These are phyloP conservation scores for Cerrena zonata DNA, from an alignment of 1,284 basidiomycete species.

Conservation along the genomic window DNA sequence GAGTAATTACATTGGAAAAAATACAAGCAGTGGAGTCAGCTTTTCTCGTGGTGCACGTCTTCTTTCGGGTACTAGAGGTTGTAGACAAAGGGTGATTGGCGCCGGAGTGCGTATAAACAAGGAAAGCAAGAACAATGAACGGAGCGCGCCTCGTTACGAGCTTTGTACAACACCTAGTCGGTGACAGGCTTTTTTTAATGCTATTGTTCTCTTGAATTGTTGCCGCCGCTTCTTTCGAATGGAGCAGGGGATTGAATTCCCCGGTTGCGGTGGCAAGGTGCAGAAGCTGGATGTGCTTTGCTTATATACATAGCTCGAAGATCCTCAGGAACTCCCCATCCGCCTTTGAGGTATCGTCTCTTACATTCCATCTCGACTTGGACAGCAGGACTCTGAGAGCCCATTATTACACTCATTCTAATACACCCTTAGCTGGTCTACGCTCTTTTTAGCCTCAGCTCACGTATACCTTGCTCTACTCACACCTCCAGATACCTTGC, in stretches of 20 bases:
- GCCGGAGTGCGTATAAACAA: neutral
- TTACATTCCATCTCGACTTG: neutral
- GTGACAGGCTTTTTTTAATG: neutral
- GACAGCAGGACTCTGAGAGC: constrained; percentile 2
- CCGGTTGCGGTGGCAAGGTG: neutral
- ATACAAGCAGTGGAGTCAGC: too few species aligned
- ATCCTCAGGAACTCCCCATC: too few species aligned
- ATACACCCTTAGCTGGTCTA: neutral
- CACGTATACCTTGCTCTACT: constrained; percentile 5
- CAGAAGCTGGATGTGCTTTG: neutral
- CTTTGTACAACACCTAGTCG: constrained; percentile 9
- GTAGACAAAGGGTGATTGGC: neutral
- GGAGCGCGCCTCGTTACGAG: constrained; percentile 11
- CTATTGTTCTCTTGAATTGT: constrained; percentile 8
- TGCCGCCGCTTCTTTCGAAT: neutral
- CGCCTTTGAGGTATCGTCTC: neutral
- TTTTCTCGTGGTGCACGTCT: too few species aligned
- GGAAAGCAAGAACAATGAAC: constrained; percentile 12
- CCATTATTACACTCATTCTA: neutral
- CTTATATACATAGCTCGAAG: too few species aligned
- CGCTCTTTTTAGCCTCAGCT: constrained; percentile 1
- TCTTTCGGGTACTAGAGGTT: too few species aligned
- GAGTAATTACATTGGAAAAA: too few species aligned
- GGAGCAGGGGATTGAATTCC: neutral
- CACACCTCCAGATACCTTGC: neutral